Conservation (phyloP, 1,284 basidiomycete species). For the Cutaneotrichosporon sp. region DNA sequence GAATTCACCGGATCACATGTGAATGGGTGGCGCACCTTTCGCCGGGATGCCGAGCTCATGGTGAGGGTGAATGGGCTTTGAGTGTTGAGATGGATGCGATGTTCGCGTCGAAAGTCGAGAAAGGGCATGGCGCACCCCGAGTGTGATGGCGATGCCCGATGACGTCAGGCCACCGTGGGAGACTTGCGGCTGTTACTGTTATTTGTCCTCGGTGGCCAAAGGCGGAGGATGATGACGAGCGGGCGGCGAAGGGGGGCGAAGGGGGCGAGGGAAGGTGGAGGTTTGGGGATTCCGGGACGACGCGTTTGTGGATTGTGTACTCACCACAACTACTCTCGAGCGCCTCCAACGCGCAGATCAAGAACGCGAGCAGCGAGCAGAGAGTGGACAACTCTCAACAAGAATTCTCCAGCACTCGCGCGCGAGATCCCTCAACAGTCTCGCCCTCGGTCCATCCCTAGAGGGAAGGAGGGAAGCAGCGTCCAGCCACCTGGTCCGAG, state of each 20-base stretch:
- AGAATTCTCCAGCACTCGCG: background rate
- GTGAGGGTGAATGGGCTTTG: conserved; percentile 14
- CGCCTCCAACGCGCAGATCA: background rate
- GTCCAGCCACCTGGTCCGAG: conserved; percentile 6
- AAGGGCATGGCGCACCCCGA: conserved; percentile 8
- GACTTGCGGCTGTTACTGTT: conserved; percentile 4
- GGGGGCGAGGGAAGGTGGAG: too few species aligned
- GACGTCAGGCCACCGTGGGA: conserved; percentile 27
- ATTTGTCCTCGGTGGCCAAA: background rate
- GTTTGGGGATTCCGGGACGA: too few species aligned
- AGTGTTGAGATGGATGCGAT: background rate
- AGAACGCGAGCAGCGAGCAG: background rate
- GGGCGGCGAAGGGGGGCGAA: too few species aligned
- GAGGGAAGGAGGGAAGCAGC: background rate
- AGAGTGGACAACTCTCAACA: background rate
- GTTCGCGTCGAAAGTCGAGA: conserved; percentile 2
- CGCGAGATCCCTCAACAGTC: background rate
- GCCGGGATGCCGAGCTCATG: conserved; percentile 42
- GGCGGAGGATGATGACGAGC: background rate
- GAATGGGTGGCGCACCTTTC: conserved; percentile 34
- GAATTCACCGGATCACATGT: background rate
- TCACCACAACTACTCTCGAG: background rate
- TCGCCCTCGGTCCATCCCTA: background rate
- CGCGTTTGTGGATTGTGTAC: too few species aligned
- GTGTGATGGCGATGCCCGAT: background rate